phyloP scores from a whole-genome alignment of 495 filamentous ascomycete species.

The Neurospora africana region DNA sequence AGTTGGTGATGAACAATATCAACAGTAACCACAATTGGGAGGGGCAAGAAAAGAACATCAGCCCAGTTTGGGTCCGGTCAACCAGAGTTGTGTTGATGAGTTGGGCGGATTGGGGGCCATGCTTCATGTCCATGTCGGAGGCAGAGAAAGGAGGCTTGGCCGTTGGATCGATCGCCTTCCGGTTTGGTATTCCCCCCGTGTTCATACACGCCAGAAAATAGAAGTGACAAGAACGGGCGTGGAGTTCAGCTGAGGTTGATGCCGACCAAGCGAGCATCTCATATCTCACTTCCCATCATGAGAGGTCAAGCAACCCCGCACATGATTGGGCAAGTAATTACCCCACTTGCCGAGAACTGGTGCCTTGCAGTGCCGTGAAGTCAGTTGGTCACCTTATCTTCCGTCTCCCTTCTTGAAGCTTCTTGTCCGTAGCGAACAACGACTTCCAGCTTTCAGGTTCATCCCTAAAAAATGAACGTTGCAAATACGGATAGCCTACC shows the following conservation, averaged over 20 bases:
- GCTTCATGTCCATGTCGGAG: constrained; percentile 5
- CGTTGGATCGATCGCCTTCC: background rate
- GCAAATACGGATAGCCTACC: background rate
- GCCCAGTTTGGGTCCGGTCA: background rate
- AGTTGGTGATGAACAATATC: background rate
- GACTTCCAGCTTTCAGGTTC: background rate
- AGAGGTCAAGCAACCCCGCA: too few relatives aligned
- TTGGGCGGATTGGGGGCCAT: constrained; percentile 14
- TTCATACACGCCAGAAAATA: background rate
- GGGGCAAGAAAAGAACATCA: background rate
- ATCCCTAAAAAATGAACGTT: background rate
- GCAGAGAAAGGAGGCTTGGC: constrained; percentile 7
- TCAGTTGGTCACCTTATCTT: background rate
- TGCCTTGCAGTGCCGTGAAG: background rate
- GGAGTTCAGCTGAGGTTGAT: background rate
- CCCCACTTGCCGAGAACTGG: background rate
- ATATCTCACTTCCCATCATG: background rate
- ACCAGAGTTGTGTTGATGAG: background rate
- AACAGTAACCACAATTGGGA: background rate
- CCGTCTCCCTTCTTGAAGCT: background rate
- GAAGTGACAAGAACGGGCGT: background rate
- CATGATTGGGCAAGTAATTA: background rate
- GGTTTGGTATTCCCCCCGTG: background rate
- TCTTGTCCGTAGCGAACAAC: background rate
- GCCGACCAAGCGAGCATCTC: background rate